phyloP scores from a whole-genome alignment of 805 yeast species.

The Candida ipomoeae region DNA sequence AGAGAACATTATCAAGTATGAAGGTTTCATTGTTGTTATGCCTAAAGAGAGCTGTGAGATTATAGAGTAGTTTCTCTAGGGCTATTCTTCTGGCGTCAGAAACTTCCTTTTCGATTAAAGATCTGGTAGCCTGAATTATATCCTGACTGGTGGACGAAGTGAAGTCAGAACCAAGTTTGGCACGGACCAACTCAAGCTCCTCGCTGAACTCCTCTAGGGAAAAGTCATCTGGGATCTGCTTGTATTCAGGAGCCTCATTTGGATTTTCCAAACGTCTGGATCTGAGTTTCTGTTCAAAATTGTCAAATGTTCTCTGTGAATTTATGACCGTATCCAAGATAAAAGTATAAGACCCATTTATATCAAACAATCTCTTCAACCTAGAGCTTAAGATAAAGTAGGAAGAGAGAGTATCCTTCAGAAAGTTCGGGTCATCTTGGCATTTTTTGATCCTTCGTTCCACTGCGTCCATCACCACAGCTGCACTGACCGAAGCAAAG shows the following conservation, averaged over 20 bases:
- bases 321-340: slow-evolving; percentile 54
- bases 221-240: slow-evolving; percentile 32
- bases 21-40: slow-evolving; percentile 30
- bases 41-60: slow-evolving; percentile 30
- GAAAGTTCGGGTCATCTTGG: slow-evolving; percentile 1
- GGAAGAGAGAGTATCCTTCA: slow-evolving; percentile 1
- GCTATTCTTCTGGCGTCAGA: slow-evolving; percentile 14
- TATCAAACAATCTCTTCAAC: slow-evolving; percentile 9
- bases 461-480: slow-evolving; percentile 7
- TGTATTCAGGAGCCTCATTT: slow-evolving; percentile 14
- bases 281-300: slow-evolving; percentile 14
- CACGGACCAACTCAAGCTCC: slow-evolving; percentile 27
- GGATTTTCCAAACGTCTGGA: background rate
- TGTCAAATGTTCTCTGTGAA: slow-evolving; percentile 33
- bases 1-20: slow-evolving; percentile 32
- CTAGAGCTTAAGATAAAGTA: slow-evolving; percentile 8
- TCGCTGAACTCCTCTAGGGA: slow-evolving; percentile 29
- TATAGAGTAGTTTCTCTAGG: slow-evolving; percentile 27
- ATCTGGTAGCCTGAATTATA: slow-evolving; percentile 17
- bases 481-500: slow-evolving; percentile 5
- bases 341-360: slow-evolving; percentile 56
- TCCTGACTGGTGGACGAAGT: slow-evolving; percentile 6
- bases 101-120: slow-evolving; percentile 16
- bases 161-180: slow-evolving; percentile 19
- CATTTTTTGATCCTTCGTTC: slow-evolving; percentile 2